Evolutionary conservation across 352 stramenopile species (phyloP).

Genomic region (Phytopythium delawarense): DNA sequence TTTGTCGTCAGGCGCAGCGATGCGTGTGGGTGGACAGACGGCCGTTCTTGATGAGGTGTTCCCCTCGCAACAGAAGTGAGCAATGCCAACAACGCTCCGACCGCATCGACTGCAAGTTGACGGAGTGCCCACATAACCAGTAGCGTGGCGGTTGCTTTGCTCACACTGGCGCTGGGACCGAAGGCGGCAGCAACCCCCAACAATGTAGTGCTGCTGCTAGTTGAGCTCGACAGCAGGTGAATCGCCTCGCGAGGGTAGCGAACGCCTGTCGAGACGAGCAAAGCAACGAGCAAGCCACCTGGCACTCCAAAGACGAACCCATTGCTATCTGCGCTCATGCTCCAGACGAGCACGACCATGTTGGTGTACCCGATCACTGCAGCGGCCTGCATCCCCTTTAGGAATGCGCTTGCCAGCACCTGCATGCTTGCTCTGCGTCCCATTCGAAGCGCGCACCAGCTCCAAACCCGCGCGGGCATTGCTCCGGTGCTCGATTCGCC

Average conservation of each 20-base stretch:
- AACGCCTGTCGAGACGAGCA: not conserved
- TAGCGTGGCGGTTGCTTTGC: not conserved
- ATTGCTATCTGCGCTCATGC: not conserved
- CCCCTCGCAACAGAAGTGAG: not conserved
- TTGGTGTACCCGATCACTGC: not conserved
- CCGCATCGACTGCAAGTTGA: not conserved
- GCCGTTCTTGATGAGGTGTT: not conserved
- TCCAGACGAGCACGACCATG: not conserved
- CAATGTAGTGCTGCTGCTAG: not conserved
- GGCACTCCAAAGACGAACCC: not conserved
- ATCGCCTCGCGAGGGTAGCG: not conserved
- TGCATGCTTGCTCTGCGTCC: not conserved
- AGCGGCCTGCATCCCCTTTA: not conserved
- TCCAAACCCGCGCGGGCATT: not conserved
- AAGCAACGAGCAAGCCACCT: not conserved
- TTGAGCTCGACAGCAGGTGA: not conserved
- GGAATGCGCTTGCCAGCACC: not conserved
- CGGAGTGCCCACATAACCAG: not conserved
- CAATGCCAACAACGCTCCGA: not conserved
- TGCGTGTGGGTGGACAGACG: not conserved
- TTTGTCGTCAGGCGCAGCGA: not conserved
- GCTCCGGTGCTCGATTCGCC: not conserved
- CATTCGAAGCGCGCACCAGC: not conserved
- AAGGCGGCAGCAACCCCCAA: not conserved
- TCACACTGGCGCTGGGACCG: not conserved